phyloP scores from a whole-genome alignment of 768 basidiomycete species.

The Wakefieldia striispora region DNA sequence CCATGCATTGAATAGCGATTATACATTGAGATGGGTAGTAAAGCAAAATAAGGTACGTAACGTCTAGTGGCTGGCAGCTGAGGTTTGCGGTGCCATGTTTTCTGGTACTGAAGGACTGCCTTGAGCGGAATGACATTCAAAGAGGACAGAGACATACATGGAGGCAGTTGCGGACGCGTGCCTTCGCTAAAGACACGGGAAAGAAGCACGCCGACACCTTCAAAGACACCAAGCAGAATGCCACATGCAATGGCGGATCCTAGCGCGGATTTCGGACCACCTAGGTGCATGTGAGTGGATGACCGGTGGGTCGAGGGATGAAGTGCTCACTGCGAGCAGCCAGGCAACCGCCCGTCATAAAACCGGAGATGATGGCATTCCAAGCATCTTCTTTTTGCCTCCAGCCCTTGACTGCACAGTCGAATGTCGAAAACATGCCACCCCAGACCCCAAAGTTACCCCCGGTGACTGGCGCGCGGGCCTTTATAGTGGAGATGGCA shows the following conservation, averaged over 20 bases:
- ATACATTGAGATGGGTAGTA: conserved; percentile 37
- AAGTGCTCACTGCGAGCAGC: conserved; percentile 82
- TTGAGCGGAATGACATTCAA: conserved; percentile 7
- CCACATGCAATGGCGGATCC: conserved; percentile 96
- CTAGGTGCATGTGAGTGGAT: conserved; percentile 39
- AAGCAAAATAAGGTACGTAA: conserved; percentile 31
- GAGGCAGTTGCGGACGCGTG: conserved; percentile 76
- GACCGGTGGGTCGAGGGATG: background rate
- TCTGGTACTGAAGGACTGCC: conserved; percentile 44
- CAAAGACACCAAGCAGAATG: conserved; percentile 91
- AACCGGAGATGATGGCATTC: conserved; percentile 98
- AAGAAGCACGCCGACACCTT: conserved; percentile 92
- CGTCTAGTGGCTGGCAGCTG: conserved; percentile 51
- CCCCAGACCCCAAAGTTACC: conserved; percentile 97
- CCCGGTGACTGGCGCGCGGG: conserved; percentile 95
- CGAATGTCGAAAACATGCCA: conserved; percentile 98
- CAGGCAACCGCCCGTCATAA: conserved; percentile 96
- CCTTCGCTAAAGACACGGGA: conserved; percentile 85
- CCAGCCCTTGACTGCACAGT: conserved; percentile 96
- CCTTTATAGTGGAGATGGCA: conserved; percentile 95
- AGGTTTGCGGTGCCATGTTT: conserved; percentile 49
- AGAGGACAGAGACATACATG: conserved; percentile 48
- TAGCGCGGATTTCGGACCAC: conserved; percentile 88
- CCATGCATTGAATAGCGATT: conserved; percentile 35
- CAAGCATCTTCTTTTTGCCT: conserved; percentile 98